Conservation (phyloP, 805 yeast species). For the Starmerella cellae region DNA sequence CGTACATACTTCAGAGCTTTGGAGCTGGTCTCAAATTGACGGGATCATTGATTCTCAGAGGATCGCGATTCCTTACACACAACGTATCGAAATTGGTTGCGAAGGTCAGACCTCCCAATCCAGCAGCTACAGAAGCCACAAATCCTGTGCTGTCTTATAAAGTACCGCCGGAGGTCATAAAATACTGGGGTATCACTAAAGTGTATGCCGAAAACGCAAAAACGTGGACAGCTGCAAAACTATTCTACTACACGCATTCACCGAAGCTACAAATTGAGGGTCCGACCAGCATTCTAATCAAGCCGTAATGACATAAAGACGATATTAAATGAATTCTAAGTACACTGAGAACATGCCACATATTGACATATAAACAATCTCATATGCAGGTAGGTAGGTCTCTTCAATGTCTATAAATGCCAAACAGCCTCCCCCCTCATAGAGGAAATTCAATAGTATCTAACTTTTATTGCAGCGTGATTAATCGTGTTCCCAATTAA, state of each 20-base stretch:
- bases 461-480: too few relatives aligned
- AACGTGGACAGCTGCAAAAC: not conserved
- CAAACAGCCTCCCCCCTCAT: too few relatives aligned
- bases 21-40: not conserved
- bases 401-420: too few relatives aligned
- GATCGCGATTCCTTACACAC: not conserved
- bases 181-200: not conserved
- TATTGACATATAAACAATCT: too few relatives aligned
- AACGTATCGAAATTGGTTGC: not conserved
- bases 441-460: too few relatives aligned
- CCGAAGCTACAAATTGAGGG: slow-evolving; percentile 8
- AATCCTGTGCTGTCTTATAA: not conserved
- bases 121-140: not conserved
- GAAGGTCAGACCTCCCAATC: not conserved
- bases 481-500: too few relatives aligned
- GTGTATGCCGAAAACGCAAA: not conserved
- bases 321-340: too few relatives aligned
- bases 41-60: not conserved
- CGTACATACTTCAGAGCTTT: not conserved
- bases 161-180: not conserved
- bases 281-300: slow-evolving; percentile 10
- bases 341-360: too few relatives aligned
- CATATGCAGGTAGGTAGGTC: too few relatives aligned
- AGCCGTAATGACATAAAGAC: too few relatives aligned
- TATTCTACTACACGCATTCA: slow-evolving; percentile 9